Evolutionary conservation across 148 eudicot genomes (phyloP).

Genomic region (Spergularia marina): DNA sequence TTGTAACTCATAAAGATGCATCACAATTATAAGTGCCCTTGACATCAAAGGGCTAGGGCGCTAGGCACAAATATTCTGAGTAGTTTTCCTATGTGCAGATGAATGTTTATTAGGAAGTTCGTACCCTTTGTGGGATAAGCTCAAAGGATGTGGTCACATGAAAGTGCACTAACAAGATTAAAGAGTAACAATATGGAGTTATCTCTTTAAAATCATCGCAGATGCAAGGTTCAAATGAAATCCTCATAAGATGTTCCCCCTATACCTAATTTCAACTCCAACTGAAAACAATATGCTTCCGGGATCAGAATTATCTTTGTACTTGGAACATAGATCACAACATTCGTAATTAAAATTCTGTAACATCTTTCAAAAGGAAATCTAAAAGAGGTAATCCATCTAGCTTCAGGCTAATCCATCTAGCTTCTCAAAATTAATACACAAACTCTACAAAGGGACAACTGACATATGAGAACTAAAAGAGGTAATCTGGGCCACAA

Average conservation of each 20-base stretch:
- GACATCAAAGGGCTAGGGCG: too few relatives aligned
- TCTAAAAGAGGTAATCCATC: background rate
- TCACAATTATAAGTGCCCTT: too few relatives aligned
- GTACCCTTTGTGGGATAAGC: too few relatives aligned
- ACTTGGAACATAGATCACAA: background rate
- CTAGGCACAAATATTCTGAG: too few relatives aligned
- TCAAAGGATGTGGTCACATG: too few relatives aligned
- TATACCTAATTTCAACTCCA: constrained; percentile 83
- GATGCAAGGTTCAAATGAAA: constrained; percentile 71
- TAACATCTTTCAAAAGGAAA: background rate
- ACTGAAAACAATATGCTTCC: constrained; percentile 41
- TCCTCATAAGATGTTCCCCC: constrained; percentile 94
- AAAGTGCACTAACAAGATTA: too few relatives aligned
- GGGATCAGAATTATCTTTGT: constrained; percentile 1
- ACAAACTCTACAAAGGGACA: background rate
- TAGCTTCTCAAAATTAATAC: background rate
- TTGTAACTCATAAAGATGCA: too few relatives aligned
- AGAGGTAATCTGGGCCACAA: background rate
- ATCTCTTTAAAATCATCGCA: too few relatives aligned
- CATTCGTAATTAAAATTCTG: constrained; percentile 7
- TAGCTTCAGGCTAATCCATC: background rate
- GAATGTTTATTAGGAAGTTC: too few relatives aligned
- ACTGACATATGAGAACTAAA: too few relatives aligned
- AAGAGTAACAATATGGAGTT: too few relatives aligned
- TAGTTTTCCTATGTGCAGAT: too few relatives aligned